Percentiles rank a stretch among this genome's conserved stretches.
These are phyloP conservation scores for Byssothecium circinans DNA, from an alignment of 2,329 filamentous ascomycete species.

Conservation along the genomic window DNA sequence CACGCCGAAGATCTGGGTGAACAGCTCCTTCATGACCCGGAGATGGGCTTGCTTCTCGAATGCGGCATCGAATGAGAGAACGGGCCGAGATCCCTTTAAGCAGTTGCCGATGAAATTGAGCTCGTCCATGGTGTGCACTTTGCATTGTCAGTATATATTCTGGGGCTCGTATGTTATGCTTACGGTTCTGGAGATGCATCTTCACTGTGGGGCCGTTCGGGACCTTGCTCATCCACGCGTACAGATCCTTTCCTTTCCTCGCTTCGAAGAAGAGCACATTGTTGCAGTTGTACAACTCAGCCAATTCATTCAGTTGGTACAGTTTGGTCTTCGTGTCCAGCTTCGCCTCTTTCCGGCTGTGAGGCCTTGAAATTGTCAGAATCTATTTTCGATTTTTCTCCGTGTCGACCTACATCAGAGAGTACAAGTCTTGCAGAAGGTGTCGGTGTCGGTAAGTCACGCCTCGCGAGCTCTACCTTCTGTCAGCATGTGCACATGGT, in stretches of 20 bases:
- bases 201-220: slow-evolving; percentile 79
- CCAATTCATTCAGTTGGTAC: slow-evolving; percentile 47
- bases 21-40: slow-evolving; percentile 82
- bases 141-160: slow-evolving; percentile 40
- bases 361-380: slow-evolving; percentile 56
- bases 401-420: slow-evolving; percentile 61
- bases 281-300: slow-evolving; percentile 86
- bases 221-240: slow-evolving; percentile 88
- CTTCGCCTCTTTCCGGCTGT: slow-evolving; percentile 92
- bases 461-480: slow-evolving; percentile 71
- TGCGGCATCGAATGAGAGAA: slow-evolving; percentile 86
- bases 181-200: slow-evolving; percentile 77
- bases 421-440: slow-evolving; percentile 83
- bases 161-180: slow-evolving; percentile 22
- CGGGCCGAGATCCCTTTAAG: slow-evolving; percentile 84
- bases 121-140: slow-evolving; percentile 93
- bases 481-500: slow-evolving; percentile 19
- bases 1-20: slow-evolving; percentile 88
- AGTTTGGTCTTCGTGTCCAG: slow-evolving; percentile 94
- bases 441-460: slow-evolving; percentile 95
- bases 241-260: slow-evolving; percentile 90
- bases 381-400: neutral
- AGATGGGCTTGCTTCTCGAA: slow-evolving; percentile 84
- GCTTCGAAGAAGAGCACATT: slow-evolving; percentile 95
- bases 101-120: slow-evolving; percentile 97